Base-by-base conservation (phyloP, 2,329 filamentous ascomycete species). In the Ophiobolus disseminans region DNA sequence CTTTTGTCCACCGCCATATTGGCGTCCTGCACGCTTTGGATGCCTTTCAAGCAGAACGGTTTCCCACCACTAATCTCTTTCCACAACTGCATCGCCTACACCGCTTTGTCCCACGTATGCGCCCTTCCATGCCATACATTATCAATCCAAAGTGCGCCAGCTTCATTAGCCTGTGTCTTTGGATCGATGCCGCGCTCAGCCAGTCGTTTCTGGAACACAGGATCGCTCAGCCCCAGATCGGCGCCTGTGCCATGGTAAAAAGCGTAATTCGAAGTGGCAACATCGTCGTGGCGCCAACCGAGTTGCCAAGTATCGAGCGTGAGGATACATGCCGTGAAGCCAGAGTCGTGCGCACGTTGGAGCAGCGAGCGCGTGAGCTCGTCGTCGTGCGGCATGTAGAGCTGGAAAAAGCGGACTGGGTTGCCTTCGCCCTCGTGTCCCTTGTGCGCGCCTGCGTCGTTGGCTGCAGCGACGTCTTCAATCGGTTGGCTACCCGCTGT, bases 21-120 rank as follows among this genome's bases (percentile, higher is more conserved):
- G 11, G 87, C 87, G 68, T 91, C 88, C 31, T 77, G 75, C 0
- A 83, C 81, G 11, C 81, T 83, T 73, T 90, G 86, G n/a, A 91
- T 82, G 0, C 87, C 87, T 69, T 90, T 91, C 20, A 90, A 69
- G 39, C 55, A 86, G 74, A 76, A 90, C 57, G 62, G 85, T 75
- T 80, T 79, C 6, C 84, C 76, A 0, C 80, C 80, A 1, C 72
- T 78, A 23, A 83, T 80, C 48, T 76, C 73, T 66, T 76, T 79
- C 75, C 85, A 82, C 17, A 80, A 75, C 61, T 81, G 74, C 50
- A 84, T 82, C 36, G 89, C 64, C 86, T 86, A 90, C 4, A 78
- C 73, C 1, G 89, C 76, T 65, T 88, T 87, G 35, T 82, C 78
- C 87, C 86, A 90, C n/a, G 75, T 79, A 67, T 81, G 82, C 5